Evolutionary conservation across 192 early-diverging fungal genomes (phyloP), one percentile per base, ranked within the genome.

Genomic region (Gryganskiella cystojenkinii): DNA sequence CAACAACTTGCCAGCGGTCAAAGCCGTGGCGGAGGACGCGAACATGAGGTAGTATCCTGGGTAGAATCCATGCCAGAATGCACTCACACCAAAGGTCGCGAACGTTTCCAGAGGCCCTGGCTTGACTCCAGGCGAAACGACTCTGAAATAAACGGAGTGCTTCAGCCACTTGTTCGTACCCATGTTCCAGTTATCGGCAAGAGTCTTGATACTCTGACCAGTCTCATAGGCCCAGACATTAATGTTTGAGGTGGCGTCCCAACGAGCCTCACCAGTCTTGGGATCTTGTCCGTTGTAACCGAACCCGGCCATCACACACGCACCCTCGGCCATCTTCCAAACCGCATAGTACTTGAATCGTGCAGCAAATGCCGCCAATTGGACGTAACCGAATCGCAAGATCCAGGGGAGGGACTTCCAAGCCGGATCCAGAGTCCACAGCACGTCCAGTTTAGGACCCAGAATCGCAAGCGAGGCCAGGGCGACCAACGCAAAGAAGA

Each of bases 11-110:
- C 45, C 69, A 3, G 62, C 47, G 2, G 64, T 56, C 24, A 79
- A 35, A 15, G 70, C 51, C 4, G 53, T n/a, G 2, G 64, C 68
- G 14, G 69, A 45, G 2, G 60, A 73, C 27, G 62, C 61, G 19
- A 84, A 81, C 84, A 80, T 86, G 82, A 85, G 70, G 68, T 94
- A 95, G 72, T 95, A 95, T 27, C 92, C 94, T 11, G 93, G 92
- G 66, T 92, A 91, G 81, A 97, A 97, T 34, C 97, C 97, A 66
- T 99, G 97, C 97, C 97, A 99, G 60, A 97, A 87, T 15, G 97
- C 94, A 33, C 92, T 94, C 4, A 91, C 89, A 13, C 86, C 75
- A 71, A 94, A 97, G 7, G 96, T 97, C 27, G 86, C 67, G 30
- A 96, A 58, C 0, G 90, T 90, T n/a, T 93, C 90, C 7, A 80